phyloP scores from a whole-genome alignment of 805 yeast species.

The Scheffersomyces spartinae region DNA sequence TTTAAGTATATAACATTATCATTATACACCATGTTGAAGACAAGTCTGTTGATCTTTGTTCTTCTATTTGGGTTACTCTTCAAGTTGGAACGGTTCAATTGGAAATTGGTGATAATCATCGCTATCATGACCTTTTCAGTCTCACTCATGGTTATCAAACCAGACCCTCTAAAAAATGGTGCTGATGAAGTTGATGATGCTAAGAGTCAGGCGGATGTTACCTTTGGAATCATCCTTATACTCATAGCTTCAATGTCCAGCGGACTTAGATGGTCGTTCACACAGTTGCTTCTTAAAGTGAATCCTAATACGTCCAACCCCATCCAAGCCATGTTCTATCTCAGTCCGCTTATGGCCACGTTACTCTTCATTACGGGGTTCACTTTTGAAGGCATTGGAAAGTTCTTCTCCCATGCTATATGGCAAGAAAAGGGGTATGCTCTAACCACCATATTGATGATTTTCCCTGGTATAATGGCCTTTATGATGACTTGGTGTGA shows the following conservation, averaged over 20 bases:
- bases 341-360: slow-evolving; percentile 76
- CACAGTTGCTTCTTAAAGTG: slow-evolving; percentile 65
- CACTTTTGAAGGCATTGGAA: slow-evolving; percentile 53
- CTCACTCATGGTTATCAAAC: slow-evolving; percentile 66
- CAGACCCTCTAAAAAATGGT: slow-evolving; percentile 6
- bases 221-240: slow-evolving; percentile 62
- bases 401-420: slow-evolving; percentile 41
- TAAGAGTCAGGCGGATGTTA: slow-evolving; percentile 7
- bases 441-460: slow-evolving; percentile 43
- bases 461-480: slow-evolving; percentile 79
- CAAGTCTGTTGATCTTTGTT: slow-evolving; percentile 82
- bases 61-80: slow-evolving; percentile 78
- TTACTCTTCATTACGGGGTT: slow-evolving; percentile 52
- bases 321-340: slow-evolving; percentile 67
- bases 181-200: slow-evolving; percentile 9
- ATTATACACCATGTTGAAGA: slow-evolving; percentile 86
- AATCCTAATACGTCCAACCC: slow-evolving; percentile 60
- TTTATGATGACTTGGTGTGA: slow-evolving; percentile 86
- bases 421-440: slow-evolving; percentile 55
- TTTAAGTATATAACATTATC: slow-evolving; percentile 69
- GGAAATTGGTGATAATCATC: slow-evolving; percentile 61
- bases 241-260: slow-evolving; percentile 69
- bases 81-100: slow-evolving; percentile 61
- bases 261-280: slow-evolving; percentile 91
- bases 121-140: slow-evolving; percentile 76